Evolutionary conservation across 2,329 filamentous ascomycete species (phyloP), one percentile per base, ranked within the genome.

Genomic region (Fusarium praegraminearum): DNA sequence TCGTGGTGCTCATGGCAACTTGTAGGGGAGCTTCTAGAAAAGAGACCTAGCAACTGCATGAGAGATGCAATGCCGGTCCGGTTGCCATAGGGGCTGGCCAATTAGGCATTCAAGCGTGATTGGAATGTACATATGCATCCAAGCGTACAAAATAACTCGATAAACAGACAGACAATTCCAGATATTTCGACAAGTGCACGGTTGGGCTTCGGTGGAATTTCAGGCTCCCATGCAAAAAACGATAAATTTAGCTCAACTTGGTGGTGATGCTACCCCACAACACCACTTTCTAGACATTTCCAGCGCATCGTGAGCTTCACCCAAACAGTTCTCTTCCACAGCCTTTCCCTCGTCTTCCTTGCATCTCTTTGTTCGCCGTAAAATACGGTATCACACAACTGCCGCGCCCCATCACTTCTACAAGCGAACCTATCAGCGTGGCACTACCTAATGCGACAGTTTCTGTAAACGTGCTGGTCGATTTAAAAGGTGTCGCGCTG

Each of bases 251-350:
- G 61, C 62, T 70, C 45, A 20, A 40, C 22, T 50, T 18, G 30
- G 36, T 47, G 65, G 38, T 47, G 46, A 50, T 69, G 44, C 44
- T 72, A 74, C 73, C 70, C 68, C 73, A 75, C 72, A 75, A 70
- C 73, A 75, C 67, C 73, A 74, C 62, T 58, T 62, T 58, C 53
- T 65, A 63, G 53, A 49, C 22, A 54, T 46, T 67, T 60, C 58
- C 44, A 75, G 66, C 58, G 64, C 56, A 75, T 74, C 70, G 69
- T 59, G 70, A 75, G 71, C 67, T 70, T 75, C 73, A 72, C 38
- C 41, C 36, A 10, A 16, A 43, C 33, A 9, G 24, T n/a, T 43
- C 46, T 53, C 32, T 28, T 33, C 49, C 32, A 26, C 4, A 7
- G 22, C 41, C 28, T 32, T 50, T 49, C 41, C 18, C 40, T 18